These are phyloP conservation scores for Camelina hispida DNA, from an alignment of 345 rosid species.

Conservation along the genomic window DNA sequence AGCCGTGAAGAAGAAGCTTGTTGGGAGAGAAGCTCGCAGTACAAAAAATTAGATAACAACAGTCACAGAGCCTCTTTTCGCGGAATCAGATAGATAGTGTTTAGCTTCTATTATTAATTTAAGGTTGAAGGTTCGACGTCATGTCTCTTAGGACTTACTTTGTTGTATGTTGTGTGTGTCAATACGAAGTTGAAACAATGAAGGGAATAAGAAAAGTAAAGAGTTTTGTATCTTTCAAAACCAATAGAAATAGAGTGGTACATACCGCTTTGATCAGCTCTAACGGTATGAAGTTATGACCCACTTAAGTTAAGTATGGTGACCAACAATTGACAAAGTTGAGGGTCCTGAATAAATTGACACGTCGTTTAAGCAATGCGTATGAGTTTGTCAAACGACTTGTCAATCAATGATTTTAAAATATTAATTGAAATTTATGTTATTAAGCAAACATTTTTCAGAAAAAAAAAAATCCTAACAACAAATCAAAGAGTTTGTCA, in stretches of 20 bases:
- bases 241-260: background rate
- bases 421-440: background rate
- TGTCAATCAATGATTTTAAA: background rate
- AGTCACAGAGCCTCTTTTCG: constrained; percentile 37
- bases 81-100: constrained; percentile 38
- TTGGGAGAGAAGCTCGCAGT: constrained; percentile 34
- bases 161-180: constrained; percentile 33
- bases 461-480: no score
- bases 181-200: constrained; percentile 15
- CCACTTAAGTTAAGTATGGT: background rate
- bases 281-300: background rate
- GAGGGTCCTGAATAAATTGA: background rate
- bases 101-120: constrained; percentile 1
- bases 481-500: no score
- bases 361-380: background rate
- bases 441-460: background rate
- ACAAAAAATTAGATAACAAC: constrained; percentile 27
- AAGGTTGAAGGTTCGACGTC: constrained; percentile 5
- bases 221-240: background rate
- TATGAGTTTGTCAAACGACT: no score
- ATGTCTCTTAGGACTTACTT: constrained; percentile 27
- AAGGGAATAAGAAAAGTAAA: background rate
- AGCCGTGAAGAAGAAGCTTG: constrained; percentile 41
- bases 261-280: background rate
- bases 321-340: background rate